Conservation (phyloP, 257 asterid species). For the Nicotiana sylvestris region DNA sequence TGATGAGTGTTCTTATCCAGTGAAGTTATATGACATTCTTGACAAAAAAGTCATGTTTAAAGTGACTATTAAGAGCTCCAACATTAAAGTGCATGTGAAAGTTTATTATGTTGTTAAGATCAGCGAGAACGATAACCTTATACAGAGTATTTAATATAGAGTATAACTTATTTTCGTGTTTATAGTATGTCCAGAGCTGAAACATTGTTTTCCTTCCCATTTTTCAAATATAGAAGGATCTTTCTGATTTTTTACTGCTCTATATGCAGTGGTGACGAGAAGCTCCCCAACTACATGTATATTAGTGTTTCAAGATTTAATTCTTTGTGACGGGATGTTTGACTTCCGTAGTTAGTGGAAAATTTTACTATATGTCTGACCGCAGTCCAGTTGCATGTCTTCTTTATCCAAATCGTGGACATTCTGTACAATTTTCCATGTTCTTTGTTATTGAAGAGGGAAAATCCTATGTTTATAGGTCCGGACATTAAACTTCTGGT, state of each 20-base stretch:
- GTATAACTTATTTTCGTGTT: background rate
- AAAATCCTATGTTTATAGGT: background rate
- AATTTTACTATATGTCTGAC: background rate
- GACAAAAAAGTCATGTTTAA: too few species aligned
- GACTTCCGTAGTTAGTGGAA: background rate
- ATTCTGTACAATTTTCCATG: background rate
- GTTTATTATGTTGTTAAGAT: too few species aligned
- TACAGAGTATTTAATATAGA: too few species aligned
- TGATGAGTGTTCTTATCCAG: too few species aligned
- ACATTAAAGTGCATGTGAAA: too few species aligned
- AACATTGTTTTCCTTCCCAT: background rate
- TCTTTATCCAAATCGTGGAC: background rate
- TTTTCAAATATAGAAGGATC: constrained; percentile 3
- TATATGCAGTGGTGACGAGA: constrained; percentile 12
- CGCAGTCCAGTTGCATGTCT: background rate
- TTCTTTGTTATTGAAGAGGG: background rate
- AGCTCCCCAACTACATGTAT: constrained; percentile 10
- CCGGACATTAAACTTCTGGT: too few species aligned
- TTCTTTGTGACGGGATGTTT: constrained; percentile 12
- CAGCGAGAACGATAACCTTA: too few species aligned
- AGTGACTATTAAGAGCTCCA: too few species aligned
- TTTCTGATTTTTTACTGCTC: constrained; percentile 10
- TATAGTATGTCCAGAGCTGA: constrained; percentile 3
- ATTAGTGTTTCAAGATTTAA: background rate
- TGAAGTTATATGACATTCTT: too few species aligned